Conservation (phyloP, 2,329 filamentous ascomycete species). For the Xylaria sp. region DNA sequence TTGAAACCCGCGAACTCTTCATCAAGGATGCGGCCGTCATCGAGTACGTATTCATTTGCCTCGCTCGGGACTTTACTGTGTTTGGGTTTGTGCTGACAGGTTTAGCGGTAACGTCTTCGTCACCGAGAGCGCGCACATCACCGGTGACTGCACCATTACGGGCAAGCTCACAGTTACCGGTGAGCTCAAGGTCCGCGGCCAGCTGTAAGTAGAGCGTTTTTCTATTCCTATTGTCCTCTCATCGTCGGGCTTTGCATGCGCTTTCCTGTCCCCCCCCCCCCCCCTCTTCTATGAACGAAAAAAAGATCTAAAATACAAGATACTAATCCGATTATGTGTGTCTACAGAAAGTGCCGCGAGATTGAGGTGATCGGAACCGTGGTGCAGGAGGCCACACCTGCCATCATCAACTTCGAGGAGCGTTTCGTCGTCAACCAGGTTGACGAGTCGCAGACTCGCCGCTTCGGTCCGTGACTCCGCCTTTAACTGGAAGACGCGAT, state of each 20-base stretch:
- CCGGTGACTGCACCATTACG: conserved; percentile 1
- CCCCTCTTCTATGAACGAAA: not conserved
- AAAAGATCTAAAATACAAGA: not conserved
- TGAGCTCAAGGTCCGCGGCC: not conserved
- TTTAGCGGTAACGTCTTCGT: conserved; percentile 8
- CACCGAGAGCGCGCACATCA: conserved; percentile 2
- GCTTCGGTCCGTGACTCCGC: no score
- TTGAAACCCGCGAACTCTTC: not conserved
- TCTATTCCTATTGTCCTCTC: not conserved
- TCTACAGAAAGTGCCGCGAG: no score
- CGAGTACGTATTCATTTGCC: not conserved
- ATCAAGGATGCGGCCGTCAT: not conserved
- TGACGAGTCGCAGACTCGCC: no score
- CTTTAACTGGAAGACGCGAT: no score
- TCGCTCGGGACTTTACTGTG: not conserved
- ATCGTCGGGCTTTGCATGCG: not conserved
- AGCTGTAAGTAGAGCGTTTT: conserved; percentile 6
- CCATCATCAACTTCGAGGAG: no score
- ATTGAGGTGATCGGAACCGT: no score
- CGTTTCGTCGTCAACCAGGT: no score
- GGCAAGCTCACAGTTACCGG: conserved; percentile 6
- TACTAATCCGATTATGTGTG: no score
- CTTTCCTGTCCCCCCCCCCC: not conserved
- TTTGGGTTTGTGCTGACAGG: not conserved
- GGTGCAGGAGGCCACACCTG: no score